A percentile compares a stretch with the other conserved stretches of the same genome.
Evolutionary conservation across 208 protist species (phyloP).

Genomic region (Porcisia deanei): DNA sequence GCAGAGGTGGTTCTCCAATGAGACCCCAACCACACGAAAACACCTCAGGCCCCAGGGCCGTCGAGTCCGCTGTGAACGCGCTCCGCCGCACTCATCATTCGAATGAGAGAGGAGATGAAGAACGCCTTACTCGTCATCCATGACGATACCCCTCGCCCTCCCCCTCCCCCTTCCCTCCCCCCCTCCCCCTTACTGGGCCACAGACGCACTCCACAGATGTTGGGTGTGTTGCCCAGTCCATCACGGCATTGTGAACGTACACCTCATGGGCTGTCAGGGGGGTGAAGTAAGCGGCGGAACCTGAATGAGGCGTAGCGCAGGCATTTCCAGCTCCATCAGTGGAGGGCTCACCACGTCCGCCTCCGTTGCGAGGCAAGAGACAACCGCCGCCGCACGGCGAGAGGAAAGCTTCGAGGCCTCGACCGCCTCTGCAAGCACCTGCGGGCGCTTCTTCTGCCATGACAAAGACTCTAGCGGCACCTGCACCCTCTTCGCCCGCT

Average conservation of each 20-base stretch:
- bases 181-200: too few species aligned
- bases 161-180: background rate
- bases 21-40: background rate
- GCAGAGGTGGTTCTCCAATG: background rate
- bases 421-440: slow-evolving; percentile 46
- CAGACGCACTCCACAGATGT: background rate
- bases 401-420: slow-evolving; percentile 9
- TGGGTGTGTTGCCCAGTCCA: background rate
- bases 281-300: slow-evolving; percentile 17
- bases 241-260: background rate
- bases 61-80: background rate
- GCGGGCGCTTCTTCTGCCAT: slow-evolving; percentile 23
- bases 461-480: slow-evolving; percentile 47
- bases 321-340: slow-evolving; percentile 38
- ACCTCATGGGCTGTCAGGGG: background rate
- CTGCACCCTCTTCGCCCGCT: slow-evolving; percentile 72
- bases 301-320: slow-evolving; percentile 27
- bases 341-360: slow-evolving; percentile 50
- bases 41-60: too few species aligned
- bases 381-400: slow-evolving; percentile 35
- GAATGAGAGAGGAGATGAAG: background rate
- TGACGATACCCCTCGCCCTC: background rate
- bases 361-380: slow-evolving; percentile 67
- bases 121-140: background rate
- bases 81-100: background rate